phyloP scores from a whole-genome alignment of 495 filamentous ascomycete species.

The Penicillium argentinense region DNA sequence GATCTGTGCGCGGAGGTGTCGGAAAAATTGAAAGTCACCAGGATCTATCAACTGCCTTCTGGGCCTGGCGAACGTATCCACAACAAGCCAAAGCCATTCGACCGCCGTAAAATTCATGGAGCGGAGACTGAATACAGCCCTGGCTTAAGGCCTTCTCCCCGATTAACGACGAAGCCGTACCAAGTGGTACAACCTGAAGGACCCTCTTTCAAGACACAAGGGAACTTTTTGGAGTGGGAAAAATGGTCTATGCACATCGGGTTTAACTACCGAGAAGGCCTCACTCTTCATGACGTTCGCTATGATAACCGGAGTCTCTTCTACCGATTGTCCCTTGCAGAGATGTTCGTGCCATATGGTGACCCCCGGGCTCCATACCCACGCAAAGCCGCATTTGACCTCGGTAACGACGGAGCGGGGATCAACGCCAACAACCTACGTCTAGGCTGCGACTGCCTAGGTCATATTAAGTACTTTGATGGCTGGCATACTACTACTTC shows the following conservation, averaged over 20 bases:
- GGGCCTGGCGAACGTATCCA: slow-evolving; percentile 26
- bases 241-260: slow-evolving; percentile 67
- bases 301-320: slow-evolving; percentile 68
- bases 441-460: slow-evolving; percentile 62
- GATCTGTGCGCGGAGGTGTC: slow-evolving; percentile 67
- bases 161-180: slow-evolving; percentile 68
- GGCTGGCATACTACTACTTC: slow-evolving; percentile 51
- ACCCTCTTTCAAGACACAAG: slow-evolving; percentile 58
- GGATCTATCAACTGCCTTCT: slow-evolving; percentile 41
- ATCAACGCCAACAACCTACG: slow-evolving; percentile 64
- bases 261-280: slow-evolving; percentile 64
- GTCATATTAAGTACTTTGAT: slow-evolving; percentile 63
- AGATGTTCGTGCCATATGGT: slow-evolving; percentile 69
- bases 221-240: slow-evolving; percentile 55
- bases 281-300: slow-evolving; percentile 60
- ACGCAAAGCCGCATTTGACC: slow-evolving; percentile 68
- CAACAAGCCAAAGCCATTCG: slow-evolving; percentile 20
- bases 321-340: slow-evolving; percentile 69
- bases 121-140: slow-evolving; percentile 62
- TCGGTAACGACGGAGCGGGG: slow-evolving; percentile 67
- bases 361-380: slow-evolving; percentile 66
- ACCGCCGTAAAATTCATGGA: slow-evolving; percentile 43
- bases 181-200: slow-evolving; percentile 78
- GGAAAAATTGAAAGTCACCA: slow-evolving; percentile 57
- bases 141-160: slow-evolving; percentile 51